Conservation (phyloP, 2,329 filamentous ascomycete species). For the Cercospora sp. region DNA sequence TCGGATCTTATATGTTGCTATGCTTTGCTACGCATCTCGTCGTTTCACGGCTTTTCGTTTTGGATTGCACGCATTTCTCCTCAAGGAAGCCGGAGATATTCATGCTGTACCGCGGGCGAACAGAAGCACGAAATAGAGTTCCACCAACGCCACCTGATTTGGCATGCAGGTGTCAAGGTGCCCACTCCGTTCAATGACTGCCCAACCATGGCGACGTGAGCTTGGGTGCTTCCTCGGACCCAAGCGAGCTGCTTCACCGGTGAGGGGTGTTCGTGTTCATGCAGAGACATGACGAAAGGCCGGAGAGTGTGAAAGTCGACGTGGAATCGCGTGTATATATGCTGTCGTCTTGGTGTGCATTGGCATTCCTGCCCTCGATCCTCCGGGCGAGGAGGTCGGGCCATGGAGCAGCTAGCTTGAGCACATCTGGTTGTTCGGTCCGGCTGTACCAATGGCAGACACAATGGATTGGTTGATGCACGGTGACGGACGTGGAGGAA, state of each 20-base stretch:
- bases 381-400: neutral
- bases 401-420: neutral
- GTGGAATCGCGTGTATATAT: neutral
- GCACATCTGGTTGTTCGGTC: neutral
- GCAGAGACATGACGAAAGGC: neutral
- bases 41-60: neutral
- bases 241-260: neutral
- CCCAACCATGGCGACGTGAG: slow-evolving; percentile 2
- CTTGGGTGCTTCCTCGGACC: neutral
- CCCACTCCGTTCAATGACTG: neutral
- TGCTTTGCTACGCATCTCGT: neutral
- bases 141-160: neutral
- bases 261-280: neutral
- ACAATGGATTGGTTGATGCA: neutral
- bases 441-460: neutral
- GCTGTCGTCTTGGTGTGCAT: neutral
- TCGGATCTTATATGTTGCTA: too few species aligned
- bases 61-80: too few species aligned
- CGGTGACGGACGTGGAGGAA: neutral
- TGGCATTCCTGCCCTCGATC: neutral
- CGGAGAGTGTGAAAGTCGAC: neutral
- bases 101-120: neutral
- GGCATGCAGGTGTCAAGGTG: neutral
- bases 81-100: neutral
- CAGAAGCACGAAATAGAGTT: slow-evolving; percentile 1